phyloP scores from a whole-genome alignment of 345 rosid genomes.

The Rubroshorea leprosula region DNA sequence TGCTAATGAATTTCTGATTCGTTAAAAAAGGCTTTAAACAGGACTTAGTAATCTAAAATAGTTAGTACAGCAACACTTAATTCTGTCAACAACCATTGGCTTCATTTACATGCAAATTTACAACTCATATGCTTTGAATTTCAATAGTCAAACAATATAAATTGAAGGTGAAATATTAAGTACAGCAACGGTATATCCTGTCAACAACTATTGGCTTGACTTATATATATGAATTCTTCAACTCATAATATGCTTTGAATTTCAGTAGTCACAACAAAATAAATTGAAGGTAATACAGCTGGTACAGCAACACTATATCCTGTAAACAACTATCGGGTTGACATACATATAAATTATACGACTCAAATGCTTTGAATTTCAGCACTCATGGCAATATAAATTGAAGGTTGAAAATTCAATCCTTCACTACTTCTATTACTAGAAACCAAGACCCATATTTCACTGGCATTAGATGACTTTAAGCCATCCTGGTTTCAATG shows the following conservation, averaged over 20 bases:
- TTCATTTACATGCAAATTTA: not conserved
- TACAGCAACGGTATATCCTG: not conserved
- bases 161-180: not conserved
- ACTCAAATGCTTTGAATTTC: not conserved
- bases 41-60: not conserved
- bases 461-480: slow-evolving; percentile 4
- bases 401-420: not conserved
- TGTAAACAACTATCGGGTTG: not conserved
- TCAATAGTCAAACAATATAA: slow-evolving; percentile 1
- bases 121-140: not conserved
- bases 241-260: not conserved
- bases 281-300: not conserved
- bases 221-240: not conserved
- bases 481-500: not conserved
- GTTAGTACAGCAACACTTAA: not conserved
- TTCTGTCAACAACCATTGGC: not conserved
- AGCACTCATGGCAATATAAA: slow-evolving; percentile 2
- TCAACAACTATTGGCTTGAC: not conserved
- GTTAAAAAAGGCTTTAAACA: not conserved
- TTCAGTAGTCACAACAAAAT: not conserved
- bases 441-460: not conserved
- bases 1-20: not conserved
- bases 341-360: not conserved
- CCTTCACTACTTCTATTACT: not conserved
- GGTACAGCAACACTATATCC: not conserved